A percentile compares a stretch with the other conserved stretches of the same genome.
Evolutionary conservation across 495 filamentous ascomycete species (phyloP).

Genomic region (Cercophora sp.): DNA sequence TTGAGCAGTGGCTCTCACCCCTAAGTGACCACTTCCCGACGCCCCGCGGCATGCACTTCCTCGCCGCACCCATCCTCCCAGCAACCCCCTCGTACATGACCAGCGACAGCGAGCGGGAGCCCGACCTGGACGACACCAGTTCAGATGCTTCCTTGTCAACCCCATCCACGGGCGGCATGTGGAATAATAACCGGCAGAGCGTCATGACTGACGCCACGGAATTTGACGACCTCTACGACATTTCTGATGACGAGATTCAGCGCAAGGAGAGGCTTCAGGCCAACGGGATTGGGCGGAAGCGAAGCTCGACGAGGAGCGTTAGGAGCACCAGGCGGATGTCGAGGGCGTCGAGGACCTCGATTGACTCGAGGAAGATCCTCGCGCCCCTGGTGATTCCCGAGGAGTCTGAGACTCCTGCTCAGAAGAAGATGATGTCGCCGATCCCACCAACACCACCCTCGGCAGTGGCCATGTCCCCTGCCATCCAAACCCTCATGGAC

Average conservation of each 20-base stretch:
- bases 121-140: slow-evolving; percentile 39
- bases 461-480: slow-evolving; percentile 73
- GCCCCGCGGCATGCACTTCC: slow-evolving; percentile 53
- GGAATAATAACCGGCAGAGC: slow-evolving; percentile 50
- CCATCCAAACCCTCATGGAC: slow-evolving; percentile 61
- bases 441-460: slow-evolving; percentile 72
- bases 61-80: slow-evolving; percentile 50
- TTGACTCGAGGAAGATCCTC: slow-evolving; percentile 42
- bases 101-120: slow-evolving; percentile 28
- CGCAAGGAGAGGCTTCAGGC: slow-evolving; percentile 30
- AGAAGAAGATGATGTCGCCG: slow-evolving; percentile 51
- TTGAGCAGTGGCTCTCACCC: slow-evolving; percentile 54
- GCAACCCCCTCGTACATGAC: slow-evolving; percentile 40
- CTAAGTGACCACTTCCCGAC: slow-evolving; percentile 60
- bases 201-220: slow-evolving; percentile 55
- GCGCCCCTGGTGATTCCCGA: slow-evolving; percentile 70
- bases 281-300: slow-evolving; percentile 33
- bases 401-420: slow-evolving; percentile 20
- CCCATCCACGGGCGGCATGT: slow-evolving; percentile 45
- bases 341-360: slow-evolving; percentile 21
- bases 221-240: slow-evolving; percentile 84
- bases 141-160: slow-evolving; percentile 48
- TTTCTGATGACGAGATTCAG: slow-evolving; percentile 59
- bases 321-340: slow-evolving; percentile 21
- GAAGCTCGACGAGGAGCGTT: slow-evolving; percentile 27